phyloP scores from a whole-genome alignment of 2,329 filamentous ascomycete species.

The Ceratocystis diversiconidia region DNA sequence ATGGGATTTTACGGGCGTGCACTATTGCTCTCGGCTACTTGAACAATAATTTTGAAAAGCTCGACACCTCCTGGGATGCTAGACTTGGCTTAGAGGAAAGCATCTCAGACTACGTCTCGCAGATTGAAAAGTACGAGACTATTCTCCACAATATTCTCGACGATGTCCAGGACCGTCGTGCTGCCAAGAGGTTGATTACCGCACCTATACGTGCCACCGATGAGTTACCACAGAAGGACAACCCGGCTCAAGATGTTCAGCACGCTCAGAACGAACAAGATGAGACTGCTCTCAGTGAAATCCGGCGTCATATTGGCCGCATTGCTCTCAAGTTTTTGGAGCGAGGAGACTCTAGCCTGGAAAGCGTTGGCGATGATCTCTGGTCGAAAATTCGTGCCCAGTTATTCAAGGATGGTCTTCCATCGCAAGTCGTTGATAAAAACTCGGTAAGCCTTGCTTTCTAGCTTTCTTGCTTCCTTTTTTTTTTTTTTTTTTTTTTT shows the following conservation, averaged over 20 bases:
- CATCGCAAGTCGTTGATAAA: constrained; percentile 37
- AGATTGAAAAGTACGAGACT: constrained; percentile 38
- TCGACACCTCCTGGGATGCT: constrained; percentile 22
- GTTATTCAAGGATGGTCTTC: constrained; percentile 44
- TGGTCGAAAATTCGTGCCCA: constrained; percentile 47
- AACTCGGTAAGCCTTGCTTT: constrained; percentile 37
- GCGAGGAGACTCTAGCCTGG: constrained; percentile 27
- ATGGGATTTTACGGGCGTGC: constrained; percentile 39
- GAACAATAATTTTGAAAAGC: constrained; percentile 37
- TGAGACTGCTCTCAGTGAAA: constrained; percentile 10
- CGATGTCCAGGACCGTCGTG: constrained; percentile 39
- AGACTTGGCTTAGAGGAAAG: constrained; percentile 20
- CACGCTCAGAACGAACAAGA: not conserved
- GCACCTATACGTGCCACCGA: constrained; percentile 23
- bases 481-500: not conserved
- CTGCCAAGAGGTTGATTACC: constrained; percentile 27
- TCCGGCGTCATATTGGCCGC: constrained; percentile 31
- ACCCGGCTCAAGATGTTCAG: constrained; percentile 25
- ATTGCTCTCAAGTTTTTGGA: constrained; percentile 40
- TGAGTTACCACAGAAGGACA: constrained; percentile 33
- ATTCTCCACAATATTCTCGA: constrained; percentile 43
- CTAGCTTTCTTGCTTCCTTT: not conserved
- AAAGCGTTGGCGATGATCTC: constrained; percentile 36
- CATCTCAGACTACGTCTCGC: constrained; percentile 20
- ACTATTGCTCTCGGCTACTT: constrained; percentile 42